Conservation (phyloP, 257 asterid genomes). For the Fraxinus americana region DNA sequence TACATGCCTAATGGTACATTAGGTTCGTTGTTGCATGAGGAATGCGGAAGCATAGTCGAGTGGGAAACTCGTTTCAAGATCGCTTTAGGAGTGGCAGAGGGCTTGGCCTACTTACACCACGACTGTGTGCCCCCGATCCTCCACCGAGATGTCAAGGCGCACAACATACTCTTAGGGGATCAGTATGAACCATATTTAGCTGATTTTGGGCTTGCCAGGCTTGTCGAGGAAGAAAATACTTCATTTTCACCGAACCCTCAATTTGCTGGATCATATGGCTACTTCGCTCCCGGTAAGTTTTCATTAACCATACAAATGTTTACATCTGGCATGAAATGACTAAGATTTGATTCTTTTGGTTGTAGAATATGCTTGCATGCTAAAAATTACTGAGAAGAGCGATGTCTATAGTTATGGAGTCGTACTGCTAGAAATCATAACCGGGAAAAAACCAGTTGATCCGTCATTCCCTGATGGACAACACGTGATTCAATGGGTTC, state of each 20-base stretch:
- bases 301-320: background rate
- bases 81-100: constrained; percentile 78
- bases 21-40: constrained; percentile 57
- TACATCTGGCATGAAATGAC: constrained; percentile 13
- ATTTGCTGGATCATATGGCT: constrained; percentile 87
- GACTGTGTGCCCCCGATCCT: constrained; percentile 78
- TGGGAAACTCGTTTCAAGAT: constrained; percentile 80
- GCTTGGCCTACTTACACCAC: constrained; percentile 74
- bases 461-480: constrained; percentile 71
- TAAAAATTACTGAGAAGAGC: constrained; percentile 65
- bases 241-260: constrained; percentile 59
- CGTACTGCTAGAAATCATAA: constrained; percentile 66
- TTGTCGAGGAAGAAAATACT: constrained; percentile 54
- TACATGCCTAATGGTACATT: constrained; percentile 64
- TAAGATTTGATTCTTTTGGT: constrained; percentile 7
- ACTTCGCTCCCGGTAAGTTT: constrained; percentile 79
- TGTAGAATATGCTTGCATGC: constrained; percentile 74
- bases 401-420: constrained; percentile 85
- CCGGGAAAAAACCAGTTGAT: constrained; percentile 73
- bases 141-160: constrained; percentile 73
- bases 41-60: constrained; percentile 44
- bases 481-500: constrained; percentile 76
- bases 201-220: constrained; percentile 84
- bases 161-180: constrained; percentile 66
- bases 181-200: constrained; percentile 70